Evolutionary conservation across 1,284 basidiomycete species (phyloP).

Genomic region (Apiotrichum siamense): DNA sequence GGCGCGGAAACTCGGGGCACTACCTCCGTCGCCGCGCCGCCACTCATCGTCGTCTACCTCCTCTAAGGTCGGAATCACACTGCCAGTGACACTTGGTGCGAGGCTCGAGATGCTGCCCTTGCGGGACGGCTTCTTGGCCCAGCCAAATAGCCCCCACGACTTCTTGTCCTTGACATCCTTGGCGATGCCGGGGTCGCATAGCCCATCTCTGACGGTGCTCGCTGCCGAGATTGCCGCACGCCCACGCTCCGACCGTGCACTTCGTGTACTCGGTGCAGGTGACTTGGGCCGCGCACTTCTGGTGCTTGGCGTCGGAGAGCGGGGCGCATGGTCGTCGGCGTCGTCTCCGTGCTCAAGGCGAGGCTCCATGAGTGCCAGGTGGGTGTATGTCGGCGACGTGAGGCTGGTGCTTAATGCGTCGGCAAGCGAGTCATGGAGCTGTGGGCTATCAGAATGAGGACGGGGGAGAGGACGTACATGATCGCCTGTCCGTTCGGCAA

Average conservation of each 20-base stretch:
- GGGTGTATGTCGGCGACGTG: slow-evolving; percentile 7
- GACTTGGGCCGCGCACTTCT: slow-evolving; percentile 2
- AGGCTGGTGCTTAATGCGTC: slow-evolving; percentile 14
- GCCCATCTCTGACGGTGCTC: not conserved
- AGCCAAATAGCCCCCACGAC: slow-evolving; percentile 11
- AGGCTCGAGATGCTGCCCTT: slow-evolving; percentile 9
- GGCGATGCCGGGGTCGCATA: not conserved
- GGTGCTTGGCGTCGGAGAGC: not conserved
- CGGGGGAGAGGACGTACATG: not conserved
- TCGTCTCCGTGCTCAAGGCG: not conserved
- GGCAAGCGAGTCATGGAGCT: slow-evolving; percentile 12
- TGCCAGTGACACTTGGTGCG: not conserved
- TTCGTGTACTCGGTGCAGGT: slow-evolving; percentile 3
- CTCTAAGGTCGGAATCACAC: not conserved
- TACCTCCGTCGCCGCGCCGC: slow-evolving; percentile 40
- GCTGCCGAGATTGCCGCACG: not conserved
- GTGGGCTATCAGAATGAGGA: not conserved
- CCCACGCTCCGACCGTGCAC: not conserved
- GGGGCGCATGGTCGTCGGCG: not conserved
- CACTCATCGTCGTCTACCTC: slow-evolving; percentile 33
- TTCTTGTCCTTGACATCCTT: not conserved
- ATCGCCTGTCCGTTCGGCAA: not conserved
- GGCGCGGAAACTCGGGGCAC: slow-evolving; percentile 37
- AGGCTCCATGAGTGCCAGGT: not conserved
- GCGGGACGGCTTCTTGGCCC: slow-evolving; percentile 9